phyloP scores from a whole-genome alignment of 805 yeast species.

The Sugiyamaella americana region DNA sequence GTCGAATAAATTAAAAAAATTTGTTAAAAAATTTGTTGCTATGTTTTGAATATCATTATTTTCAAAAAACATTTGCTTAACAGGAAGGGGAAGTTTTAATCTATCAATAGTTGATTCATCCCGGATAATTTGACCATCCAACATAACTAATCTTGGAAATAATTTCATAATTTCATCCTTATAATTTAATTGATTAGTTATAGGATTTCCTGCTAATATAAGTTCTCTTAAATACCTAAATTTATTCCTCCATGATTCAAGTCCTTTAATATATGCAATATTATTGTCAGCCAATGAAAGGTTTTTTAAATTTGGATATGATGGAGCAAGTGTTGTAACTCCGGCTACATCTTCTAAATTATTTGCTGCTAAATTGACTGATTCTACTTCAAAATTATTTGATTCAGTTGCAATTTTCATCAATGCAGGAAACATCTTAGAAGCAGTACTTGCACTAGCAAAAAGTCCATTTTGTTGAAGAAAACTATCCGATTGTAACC shows the following conservation, averaged over 20 bases:
- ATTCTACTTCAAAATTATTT: slow-evolving; percentile 46
- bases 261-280: slow-evolving; percentile 48
- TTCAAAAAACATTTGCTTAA: slow-evolving; percentile 73
- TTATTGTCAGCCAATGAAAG: slow-evolving; percentile 75
- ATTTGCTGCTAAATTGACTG: slow-evolving; percentile 50
- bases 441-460: slow-evolving; percentile 50
- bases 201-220: slow-evolving; percentile 72
- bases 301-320: slow-evolving; percentile 72
- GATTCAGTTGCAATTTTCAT: slow-evolving; percentile 58
- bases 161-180: slow-evolving; percentile 56
- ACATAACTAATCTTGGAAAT: slow-evolving; percentile 74
- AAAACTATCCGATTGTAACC: slow-evolving; percentile 57
- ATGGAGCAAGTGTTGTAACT: slow-evolving; percentile 58
- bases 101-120: slow-evolving; percentile 49
- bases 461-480: slow-evolving; percentile 60
- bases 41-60: slow-evolving; percentile 60
- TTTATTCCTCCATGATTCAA: slow-evolving; percentile 75
- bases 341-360: slow-evolving; percentile 53
- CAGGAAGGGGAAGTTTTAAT: slow-evolving; percentile 30
- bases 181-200: slow-evolving; percentile 43
- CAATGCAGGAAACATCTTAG: slow-evolving; percentile 85
- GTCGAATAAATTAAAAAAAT: slow-evolving; percentile 80
- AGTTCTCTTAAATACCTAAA: slow-evolving; percentile 69
- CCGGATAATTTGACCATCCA: slow-evolving; percentile 74
- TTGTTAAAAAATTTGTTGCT: slow-evolving; percentile 71